Evolutionary conservation across 1,284 basidiomycete species (phyloP), one percentile per base, ranked within the genome.

Genomic region (Exobasidium rhododendri): DNA sequence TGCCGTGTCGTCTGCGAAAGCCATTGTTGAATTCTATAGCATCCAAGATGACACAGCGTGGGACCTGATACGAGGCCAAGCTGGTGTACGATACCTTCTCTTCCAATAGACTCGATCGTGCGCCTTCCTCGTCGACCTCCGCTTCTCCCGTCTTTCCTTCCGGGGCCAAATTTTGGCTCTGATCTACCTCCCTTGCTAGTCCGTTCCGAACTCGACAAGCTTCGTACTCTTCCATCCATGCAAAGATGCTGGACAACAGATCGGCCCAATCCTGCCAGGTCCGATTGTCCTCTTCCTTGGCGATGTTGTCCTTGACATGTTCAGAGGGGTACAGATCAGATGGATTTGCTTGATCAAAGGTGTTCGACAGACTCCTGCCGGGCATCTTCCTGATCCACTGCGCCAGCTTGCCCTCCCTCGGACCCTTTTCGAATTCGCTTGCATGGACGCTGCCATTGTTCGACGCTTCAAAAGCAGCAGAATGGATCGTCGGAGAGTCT

Each of bases 201-300:
- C 69, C 68, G 30, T 59, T 53, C 10, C 66, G 69, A 5, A 78
- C 68, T 0, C 75, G 60, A 2, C 64, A 51, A 43, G 63, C 67
- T 59, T 78, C 75, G 61, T 78, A 78, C 55, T 70, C 68, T n/a
- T 71, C 66, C 7, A 77, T 58, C 75, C 75, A 78, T 20, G 55
- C 61, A 14, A 67, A 64, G 29, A 78, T 70, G 55, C 74, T 77
- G 32, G 62, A 58, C 57, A 66, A 64, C 20, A 78, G 63, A 20
- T 51, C 30, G 32, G 57, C 56, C 75, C 75, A 78, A 53, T 78
- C 74, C 30, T 61, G 40, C 74, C 74, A 77, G 1, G 74, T 74
- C n/a, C 75, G 29, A 14, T 11, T 26, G 2, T 50, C 47, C 28
- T 50, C 47, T 20, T 50, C 24, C 17, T 7, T 10, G 17, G 10